phyloP scores from a whole-genome alignment of 2,329 filamentous ascomycete species.

The Botrytis tulipae region DNA sequence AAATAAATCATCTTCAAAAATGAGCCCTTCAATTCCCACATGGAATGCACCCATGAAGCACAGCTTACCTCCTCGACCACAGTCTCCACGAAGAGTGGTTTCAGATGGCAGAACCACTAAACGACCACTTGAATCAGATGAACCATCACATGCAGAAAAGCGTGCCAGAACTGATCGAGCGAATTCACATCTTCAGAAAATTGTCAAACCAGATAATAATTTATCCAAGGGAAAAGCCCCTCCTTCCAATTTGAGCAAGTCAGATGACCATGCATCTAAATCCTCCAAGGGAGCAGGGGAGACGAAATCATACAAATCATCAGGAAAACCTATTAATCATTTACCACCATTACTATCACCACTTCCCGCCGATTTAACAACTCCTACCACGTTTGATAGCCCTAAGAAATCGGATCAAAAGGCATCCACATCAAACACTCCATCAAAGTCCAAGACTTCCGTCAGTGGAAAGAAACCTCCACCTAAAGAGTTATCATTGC shows the following conservation, averaged over 20 bases:
- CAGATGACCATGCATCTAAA: slow-evolving; percentile 25
- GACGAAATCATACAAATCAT: background rate
- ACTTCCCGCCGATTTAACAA: slow-evolving; percentile 18
- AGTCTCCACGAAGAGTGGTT: slow-evolving; percentile 28
- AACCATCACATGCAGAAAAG: slow-evolving; percentile 33
- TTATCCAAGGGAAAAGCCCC: slow-evolving; percentile 25
- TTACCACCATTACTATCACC: slow-evolving; percentile 22
- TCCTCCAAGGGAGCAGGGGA: slow-evolving; percentile 23
- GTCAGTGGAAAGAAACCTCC: slow-evolving; percentile 12
- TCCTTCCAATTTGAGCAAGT: slow-evolving; percentile 24
- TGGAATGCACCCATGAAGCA: slow-evolving; percentile 29
- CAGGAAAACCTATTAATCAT: slow-evolving; percentile 18
- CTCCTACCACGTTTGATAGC: slow-evolving; percentile 11
- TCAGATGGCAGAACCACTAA: slow-evolving; percentile 30
- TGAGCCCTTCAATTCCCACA: slow-evolving; percentile 11
- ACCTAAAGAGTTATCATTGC: slow-evolving; percentile 6
- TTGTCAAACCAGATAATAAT: slow-evolving; percentile 26
- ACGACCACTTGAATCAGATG: slow-evolving; percentile 33
- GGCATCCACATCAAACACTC: slow-evolving; percentile 24
- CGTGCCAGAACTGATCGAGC: slow-evolving; percentile 32
- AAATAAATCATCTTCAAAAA: slow-evolving; percentile 14
- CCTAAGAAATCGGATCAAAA: slow-evolving; percentile 18
- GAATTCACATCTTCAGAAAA: slow-evolving; percentile 22
- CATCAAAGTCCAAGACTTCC: slow-evolving; percentile 26
- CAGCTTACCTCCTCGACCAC: slow-evolving; percentile 34